Conservation (phyloP, 2,329 filamentous ascomycete species). For the Calonectria fujianensis region DNA sequence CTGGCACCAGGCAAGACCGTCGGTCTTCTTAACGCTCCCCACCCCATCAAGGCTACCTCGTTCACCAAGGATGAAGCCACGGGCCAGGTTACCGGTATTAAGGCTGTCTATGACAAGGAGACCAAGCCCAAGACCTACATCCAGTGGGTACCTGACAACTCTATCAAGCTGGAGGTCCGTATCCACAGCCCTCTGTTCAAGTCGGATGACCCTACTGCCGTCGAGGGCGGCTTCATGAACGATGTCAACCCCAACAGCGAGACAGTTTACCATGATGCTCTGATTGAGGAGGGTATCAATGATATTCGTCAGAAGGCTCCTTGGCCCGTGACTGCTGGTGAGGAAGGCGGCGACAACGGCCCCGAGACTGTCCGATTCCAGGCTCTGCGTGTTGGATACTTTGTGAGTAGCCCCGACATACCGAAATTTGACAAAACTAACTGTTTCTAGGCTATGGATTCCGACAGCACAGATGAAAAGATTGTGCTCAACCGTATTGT, state of each 20-base stretch:
- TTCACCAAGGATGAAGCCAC: slow-evolving; percentile 80
- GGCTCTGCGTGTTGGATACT: slow-evolving; percentile 91
- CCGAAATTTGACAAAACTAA: slow-evolving; percentile 41
- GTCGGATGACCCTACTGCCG: slow-evolving; percentile 85
- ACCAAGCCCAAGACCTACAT: slow-evolving; percentile 88
- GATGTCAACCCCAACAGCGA: slow-evolving; percentile 92
- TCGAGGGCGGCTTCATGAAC: slow-evolving; percentile 86
- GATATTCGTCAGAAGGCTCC: slow-evolving; percentile 84
- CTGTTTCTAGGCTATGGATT: slow-evolving; percentile 78
- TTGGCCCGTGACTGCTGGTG: slow-evolving; percentile 87
- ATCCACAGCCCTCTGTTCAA: slow-evolving; percentile 91
- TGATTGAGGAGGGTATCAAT: slow-evolving; percentile 89
- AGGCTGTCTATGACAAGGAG: slow-evolving; percentile 80
- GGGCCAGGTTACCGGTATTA: slow-evolving; percentile 80
- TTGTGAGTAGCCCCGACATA: slow-evolving; percentile 67
- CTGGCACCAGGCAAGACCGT: slow-evolving; percentile 86
- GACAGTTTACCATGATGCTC: slow-evolving; percentile 83
- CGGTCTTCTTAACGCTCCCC: slow-evolving; percentile 82
- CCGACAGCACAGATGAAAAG: slow-evolving; percentile 85
- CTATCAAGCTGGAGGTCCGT: slow-evolving; percentile 82
- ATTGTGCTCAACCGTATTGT: slow-evolving; percentile 94
- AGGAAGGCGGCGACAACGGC: slow-evolving; percentile 77
- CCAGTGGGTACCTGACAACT: slow-evolving; percentile 87
- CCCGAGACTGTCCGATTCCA: slow-evolving; percentile 91
- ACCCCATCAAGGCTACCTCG: slow-evolving; percentile 81